Conservation (phyloP, 352 stramenopile genomes). For the Blastocystis sp. region DNA sequence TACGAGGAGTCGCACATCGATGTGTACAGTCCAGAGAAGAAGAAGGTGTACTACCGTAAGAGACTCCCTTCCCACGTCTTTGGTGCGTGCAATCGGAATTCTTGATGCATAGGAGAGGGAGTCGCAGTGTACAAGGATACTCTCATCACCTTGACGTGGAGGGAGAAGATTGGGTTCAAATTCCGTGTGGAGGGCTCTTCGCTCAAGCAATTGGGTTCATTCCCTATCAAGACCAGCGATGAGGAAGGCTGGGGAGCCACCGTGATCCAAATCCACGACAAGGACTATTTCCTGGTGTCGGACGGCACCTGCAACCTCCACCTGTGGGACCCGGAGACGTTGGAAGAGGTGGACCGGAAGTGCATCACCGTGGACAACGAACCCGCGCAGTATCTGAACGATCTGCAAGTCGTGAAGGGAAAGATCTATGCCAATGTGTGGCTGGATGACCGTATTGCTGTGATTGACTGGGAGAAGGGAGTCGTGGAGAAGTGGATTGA, state of each 20-base stretch:
- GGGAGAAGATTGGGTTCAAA: background rate
- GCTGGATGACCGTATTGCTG: slow-evolving; percentile 1
- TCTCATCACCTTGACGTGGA: slow-evolving; percentile 36
- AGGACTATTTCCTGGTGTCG: slow-evolving; percentile 9
- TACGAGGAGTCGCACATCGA: slow-evolving; percentile 30
- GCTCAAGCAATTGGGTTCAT: background rate
- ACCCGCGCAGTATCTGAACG: slow-evolving; percentile 16
- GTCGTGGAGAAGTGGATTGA: slow-evolving; percentile 20
- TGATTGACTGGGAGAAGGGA: slow-evolving; percentile 43
- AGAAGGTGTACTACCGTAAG: slow-evolving; percentile 32
- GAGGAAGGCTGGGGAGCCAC: slow-evolving; percentile 44
- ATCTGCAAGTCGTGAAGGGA: background rate
- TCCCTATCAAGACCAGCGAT: slow-evolving; percentile 7
- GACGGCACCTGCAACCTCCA: slow-evolving; percentile 45
- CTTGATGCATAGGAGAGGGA: slow-evolving; percentile 16
- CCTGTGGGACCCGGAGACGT: slow-evolving; percentile 16
- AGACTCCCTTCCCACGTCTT: slow-evolving; percentile 15
- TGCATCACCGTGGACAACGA: background rate
- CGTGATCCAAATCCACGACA: background rate
- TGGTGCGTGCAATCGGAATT: background rate
- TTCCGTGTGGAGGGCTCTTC: background rate
- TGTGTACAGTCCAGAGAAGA: slow-evolving; percentile 42
- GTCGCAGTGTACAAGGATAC: slow-evolving; percentile 15
- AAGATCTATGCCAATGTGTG: slow-evolving; percentile 46
- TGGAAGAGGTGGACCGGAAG: slow-evolving; percentile 23